Percentiles rank a stretch among this genome's conserved stretches.
Evolutionary conservation across 2,329 filamentous ascomycete species (phyloP).

Genomic region (Fusarium pininemorale): DNA sequence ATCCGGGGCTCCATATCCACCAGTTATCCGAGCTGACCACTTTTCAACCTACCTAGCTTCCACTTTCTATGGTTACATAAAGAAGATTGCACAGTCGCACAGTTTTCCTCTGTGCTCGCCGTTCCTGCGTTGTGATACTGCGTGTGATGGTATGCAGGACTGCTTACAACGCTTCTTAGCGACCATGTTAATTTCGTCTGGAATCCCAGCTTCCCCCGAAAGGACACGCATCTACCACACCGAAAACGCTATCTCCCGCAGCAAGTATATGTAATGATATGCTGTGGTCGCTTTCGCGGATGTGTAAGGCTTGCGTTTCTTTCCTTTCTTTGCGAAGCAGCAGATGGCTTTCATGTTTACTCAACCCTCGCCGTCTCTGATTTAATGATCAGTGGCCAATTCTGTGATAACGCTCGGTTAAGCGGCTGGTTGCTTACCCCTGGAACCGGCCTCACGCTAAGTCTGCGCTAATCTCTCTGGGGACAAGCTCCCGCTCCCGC

Average conservation of each 20-base stretch:
- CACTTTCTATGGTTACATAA: constrained; percentile 5
- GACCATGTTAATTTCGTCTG: not conserved
- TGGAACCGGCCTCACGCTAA: constrained; percentile 12
- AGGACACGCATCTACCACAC: constrained; percentile 9
- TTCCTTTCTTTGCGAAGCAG: not conserved
- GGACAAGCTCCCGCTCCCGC: not conserved
- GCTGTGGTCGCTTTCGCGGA: not conserved
- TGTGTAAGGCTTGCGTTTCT: not conserved
- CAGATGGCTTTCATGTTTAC: not conserved
- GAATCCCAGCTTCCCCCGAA: not conserved
- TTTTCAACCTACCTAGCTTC: constrained; percentile 1
- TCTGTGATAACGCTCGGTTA: constrained; percentile 1
- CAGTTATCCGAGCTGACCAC: constrained; percentile 31
- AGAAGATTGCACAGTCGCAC: constrained; percentile 10
- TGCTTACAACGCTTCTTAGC: not conserved
- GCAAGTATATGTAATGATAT: not conserved
- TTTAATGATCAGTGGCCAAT: not conserved
- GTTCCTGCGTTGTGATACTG: constrained; percentile 22
- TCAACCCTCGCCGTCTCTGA: not conserved
- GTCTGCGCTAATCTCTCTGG: not conserved
- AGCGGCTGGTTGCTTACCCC: constrained; percentile 9
- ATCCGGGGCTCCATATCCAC: constrained; percentile 39
- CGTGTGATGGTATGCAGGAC: not conserved
- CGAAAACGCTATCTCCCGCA: constrained; percentile 5
- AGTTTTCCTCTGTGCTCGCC: constrained; percentile 20